Conservation (phyloP, 2,329 filamentous ascomycete genomes). For the Lecanosticta acicola region DNA sequence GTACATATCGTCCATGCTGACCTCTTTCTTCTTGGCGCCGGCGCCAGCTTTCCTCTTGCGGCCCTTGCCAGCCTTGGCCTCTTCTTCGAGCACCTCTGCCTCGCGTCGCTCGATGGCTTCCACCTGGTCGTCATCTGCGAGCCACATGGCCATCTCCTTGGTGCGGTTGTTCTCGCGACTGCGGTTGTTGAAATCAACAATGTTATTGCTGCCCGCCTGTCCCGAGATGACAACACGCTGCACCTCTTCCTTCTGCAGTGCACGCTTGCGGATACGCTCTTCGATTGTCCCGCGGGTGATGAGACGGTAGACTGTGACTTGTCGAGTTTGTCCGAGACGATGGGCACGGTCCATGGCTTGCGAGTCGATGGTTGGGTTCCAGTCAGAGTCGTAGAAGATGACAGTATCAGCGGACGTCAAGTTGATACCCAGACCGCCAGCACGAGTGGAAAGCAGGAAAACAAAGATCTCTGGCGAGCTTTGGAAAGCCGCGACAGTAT, state of each 20-base stretch:
- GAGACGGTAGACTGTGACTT: slow-evolving; percentile 95
- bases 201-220: slow-evolving; percentile 59
- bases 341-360: slow-evolving; percentile 99
- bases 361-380: slow-evolving; percentile 98
- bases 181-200: slow-evolving; percentile 91
- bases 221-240: slow-evolving; percentile 95
- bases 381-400: slow-evolving; percentile 99
- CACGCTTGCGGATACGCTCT: slow-evolving; percentile 94
- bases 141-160: slow-evolving; percentile 98
- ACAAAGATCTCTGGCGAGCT: slow-evolving; percentile 92
- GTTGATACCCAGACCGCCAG: slow-evolving; percentile 97
- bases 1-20: slow-evolving; percentile 90
- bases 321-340: slow-evolving; percentile 89
- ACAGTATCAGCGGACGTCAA: slow-evolving; percentile 93
- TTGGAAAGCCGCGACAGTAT: slow-evolving; percentile 96
- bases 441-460: slow-evolving; percentile 91
- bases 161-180: slow-evolving; percentile 84
- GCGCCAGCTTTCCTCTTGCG: slow-evolving; percentile 47
- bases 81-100: slow-evolving; percentile 69
- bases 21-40: slow-evolving; percentile 55
- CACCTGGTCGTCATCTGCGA: slow-evolving; percentile 93
- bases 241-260: slow-evolving; percentile 96
- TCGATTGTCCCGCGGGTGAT: slow-evolving; percentile 97
- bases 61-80: slow-evolving; percentile 50
- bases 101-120: slow-evolving; percentile 90